A percentile compares a stretch with the other conserved stretches of the same genome.
phyloP scores from a whole-genome alignment of 192 early-diverging fungal species.

The Coemansia pectinata region DNA sequence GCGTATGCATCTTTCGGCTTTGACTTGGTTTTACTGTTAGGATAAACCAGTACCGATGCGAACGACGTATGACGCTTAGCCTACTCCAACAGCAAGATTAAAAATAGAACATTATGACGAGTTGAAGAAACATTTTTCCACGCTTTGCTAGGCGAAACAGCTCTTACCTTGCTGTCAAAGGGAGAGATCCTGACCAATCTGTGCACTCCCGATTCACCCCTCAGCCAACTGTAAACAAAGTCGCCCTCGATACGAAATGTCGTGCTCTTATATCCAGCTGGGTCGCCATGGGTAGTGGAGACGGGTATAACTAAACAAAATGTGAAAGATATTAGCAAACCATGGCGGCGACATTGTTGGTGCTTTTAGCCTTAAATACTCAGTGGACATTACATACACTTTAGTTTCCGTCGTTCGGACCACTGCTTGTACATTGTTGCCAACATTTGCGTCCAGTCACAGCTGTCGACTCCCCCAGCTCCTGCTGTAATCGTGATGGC shows the following conservation, averaged over 20 bases:
- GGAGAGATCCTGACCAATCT: slow-evolving; percentile 68
- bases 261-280: slow-evolving; percentile 4
- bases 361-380: background rate
- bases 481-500: slow-evolving; percentile 58
- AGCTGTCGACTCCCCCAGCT: slow-evolving; percentile 62
- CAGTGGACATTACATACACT: slow-evolving; percentile 28
- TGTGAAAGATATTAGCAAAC: slow-evolving; percentile 22
- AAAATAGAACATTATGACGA: background rate
- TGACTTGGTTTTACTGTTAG: slow-evolving; percentile 13
- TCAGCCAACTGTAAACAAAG: slow-evolving; percentile 64
- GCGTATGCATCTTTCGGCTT: slow-evolving; percentile 21
- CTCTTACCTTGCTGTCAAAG: slow-evolving; percentile 65
- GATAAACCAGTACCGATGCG: slow-evolving; percentile 32
- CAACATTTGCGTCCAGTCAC: slow-evolving; percentile 63
- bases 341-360: background rate
- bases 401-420: slow-evolving; percentile 62
- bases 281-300: slow-evolving; percentile 11
- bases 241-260: slow-evolving; percentile 44
- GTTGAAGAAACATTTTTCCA: background rate
- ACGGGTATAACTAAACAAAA: slow-evolving; percentile 57
- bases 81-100: slow-evolving; percentile 58
- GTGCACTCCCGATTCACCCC: slow-evolving; percentile 72
- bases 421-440: slow-evolving; percentile 63
- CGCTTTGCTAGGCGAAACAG: background rate
- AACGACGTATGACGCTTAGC: slow-evolving; percentile 65